Conservation (phyloP, 306 rosid genomes). For the Cucurbita maxima region DNA sequence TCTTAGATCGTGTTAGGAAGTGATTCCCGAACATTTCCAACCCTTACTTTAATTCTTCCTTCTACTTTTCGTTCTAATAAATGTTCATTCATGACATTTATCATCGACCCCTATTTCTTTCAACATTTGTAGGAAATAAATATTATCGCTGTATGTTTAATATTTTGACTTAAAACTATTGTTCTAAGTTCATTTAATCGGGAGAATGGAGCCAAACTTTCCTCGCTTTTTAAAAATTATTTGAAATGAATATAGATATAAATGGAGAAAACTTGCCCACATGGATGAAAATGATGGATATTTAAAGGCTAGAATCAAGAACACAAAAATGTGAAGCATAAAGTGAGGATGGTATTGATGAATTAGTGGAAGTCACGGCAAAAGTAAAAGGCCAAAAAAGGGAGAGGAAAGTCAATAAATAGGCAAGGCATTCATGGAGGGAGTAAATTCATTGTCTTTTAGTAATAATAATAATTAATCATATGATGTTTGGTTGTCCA, state of each 20-base stretch:
- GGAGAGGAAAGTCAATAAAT: background rate
- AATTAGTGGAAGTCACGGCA: background rate
- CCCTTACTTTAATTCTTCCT: background rate
- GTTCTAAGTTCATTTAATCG: too few species aligned
- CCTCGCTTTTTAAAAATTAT: too few species aligned
- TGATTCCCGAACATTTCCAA: background rate
- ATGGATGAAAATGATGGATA: too few species aligned
- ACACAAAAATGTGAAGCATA: background rate
- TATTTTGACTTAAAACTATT: too few species aligned
- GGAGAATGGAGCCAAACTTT: too few species aligned
- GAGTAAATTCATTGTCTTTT: background rate
- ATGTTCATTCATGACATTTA: background rate
- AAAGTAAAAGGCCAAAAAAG: background rate
- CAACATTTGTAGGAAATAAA: background rate
- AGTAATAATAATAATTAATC: background rate
- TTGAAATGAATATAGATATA: too few species aligned
- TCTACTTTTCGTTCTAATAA: background rate
- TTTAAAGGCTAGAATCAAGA: too few species aligned
- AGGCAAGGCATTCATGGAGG: background rate
- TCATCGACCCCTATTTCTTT: background rate
- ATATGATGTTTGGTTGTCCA: slow-evolving; percentile 5
- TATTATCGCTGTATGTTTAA: background rate
- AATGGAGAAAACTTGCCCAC: too few species aligned
- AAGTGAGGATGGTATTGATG: background rate
- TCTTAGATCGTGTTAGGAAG: background rate